These are phyloP conservation scores for Cercophora newfieldiana DNA, from an alignment of 495 filamentous ascomycete genomes.

Conservation along the genomic window DNA sequence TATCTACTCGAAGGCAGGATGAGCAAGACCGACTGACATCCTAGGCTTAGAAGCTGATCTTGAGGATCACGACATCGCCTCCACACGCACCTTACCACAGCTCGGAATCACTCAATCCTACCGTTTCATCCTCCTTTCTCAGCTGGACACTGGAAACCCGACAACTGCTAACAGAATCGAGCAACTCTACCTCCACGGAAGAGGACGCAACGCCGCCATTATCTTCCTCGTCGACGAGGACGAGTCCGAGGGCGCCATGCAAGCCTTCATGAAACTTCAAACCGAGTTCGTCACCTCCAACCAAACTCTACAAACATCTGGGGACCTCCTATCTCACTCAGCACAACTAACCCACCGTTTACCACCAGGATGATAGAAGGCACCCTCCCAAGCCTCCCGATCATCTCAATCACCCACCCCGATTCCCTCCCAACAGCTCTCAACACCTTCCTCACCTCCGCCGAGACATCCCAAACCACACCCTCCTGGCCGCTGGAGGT, in stretches of 20 bases:
- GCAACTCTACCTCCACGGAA: slow-evolving; percentile 46
- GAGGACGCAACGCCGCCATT: slow-evolving; percentile 48
- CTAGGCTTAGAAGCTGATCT: slow-evolving; percentile 49
- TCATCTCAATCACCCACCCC: slow-evolving; percentile 37
- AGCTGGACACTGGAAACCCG: slow-evolving; percentile 41
- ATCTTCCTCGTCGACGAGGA: slow-evolving; percentile 53
- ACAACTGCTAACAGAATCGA: slow-evolving; percentile 44
- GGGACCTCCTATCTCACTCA: not conserved
- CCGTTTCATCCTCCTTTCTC: slow-evolving; percentile 55
- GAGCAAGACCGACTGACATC: not conserved
- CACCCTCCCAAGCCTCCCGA: slow-evolving; percentile 28
- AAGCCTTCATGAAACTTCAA: slow-evolving; percentile 46
- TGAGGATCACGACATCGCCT: slow-evolving; percentile 54
- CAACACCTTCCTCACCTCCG: slow-evolving; percentile 31
- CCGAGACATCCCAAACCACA: slow-evolving; percentile 11
- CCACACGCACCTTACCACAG: slow-evolving; percentile 36
- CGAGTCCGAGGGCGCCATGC: slow-evolving; percentile 24
- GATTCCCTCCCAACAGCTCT: slow-evolving; percentile 30
- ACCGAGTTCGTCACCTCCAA: slow-evolving; percentile 28
- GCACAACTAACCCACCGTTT: not conserved
- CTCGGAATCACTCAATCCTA: slow-evolving; percentile 30
- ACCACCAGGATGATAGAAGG: not conserved
- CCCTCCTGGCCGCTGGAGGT: slow-evolving; percentile 15
- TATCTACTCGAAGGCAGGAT: not conserved
- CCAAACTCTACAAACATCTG: not conserved